Evolutionary conservation across 768 basidiomycete species (phyloP).

Genomic region (Pleurotus platypus): DNA sequence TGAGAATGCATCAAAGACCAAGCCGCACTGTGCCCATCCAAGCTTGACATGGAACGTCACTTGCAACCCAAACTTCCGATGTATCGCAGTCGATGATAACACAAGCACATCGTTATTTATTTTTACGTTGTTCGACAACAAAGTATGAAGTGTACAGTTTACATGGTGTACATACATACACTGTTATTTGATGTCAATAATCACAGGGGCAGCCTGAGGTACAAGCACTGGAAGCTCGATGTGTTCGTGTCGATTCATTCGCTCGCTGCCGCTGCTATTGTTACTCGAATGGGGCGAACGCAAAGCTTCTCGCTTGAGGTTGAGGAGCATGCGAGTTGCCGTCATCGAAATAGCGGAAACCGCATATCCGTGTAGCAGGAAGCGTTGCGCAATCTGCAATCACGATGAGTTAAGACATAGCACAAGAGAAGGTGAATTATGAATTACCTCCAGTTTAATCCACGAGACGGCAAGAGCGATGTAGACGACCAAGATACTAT

Average conservation of each 20-base stretch:
- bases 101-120: too few relatives aligned
- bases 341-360: slow-evolving; percentile 3
- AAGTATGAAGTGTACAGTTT: too few relatives aligned
- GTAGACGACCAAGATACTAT: background rate
- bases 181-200: background rate
- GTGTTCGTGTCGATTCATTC: background rate
- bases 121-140: too few relatives aligned
- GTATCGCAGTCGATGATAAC: too few relatives aligned
- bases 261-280: background rate
- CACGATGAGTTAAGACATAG: background rate
- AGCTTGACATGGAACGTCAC: too few relatives aligned
- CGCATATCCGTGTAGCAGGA: background rate
- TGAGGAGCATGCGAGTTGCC: background rate
- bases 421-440: background rate
- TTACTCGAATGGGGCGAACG: background rate
- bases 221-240: background rate
- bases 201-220: background rate
- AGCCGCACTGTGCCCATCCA: too few relatives aligned
- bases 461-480: background rate
- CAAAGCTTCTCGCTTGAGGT: slow-evolving; percentile 3
- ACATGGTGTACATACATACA: background rate
- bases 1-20: too few relatives aligned
- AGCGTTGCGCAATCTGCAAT: background rate
- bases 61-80: too few relatives aligned
- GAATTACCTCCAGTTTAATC: background rate